Evolutionary conservation across 257 asterid species (phyloP).

Genomic region (Eustoma russellianum): DNA sequence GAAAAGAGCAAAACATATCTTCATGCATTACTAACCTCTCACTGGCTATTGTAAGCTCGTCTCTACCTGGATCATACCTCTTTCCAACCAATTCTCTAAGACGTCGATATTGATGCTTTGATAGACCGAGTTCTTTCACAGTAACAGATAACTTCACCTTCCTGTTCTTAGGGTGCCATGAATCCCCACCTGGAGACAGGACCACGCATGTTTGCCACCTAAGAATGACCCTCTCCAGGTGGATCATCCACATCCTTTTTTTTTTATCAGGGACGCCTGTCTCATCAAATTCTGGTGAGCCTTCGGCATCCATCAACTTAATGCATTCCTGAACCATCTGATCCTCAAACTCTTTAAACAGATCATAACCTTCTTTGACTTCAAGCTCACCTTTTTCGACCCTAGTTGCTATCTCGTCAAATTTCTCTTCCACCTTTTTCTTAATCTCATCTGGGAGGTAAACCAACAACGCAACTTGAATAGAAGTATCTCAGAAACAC

Average conservation of each 20-base stretch:
- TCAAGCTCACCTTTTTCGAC: slow-evolving; percentile 69
- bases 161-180: slow-evolving; percentile 93
- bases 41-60: slow-evolving; percentile 83
- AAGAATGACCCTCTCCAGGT: slow-evolving; percentile 82
- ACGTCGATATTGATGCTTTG: slow-evolving; percentile 63
- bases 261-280: slow-evolving; percentile 24
- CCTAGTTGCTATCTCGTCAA: slow-evolving; percentile 68
- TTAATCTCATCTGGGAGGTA: slow-evolving; percentile 54
- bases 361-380: slow-evolving; percentile 68
- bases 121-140: slow-evolving; percentile 78
- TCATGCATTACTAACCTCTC: slow-evolving; percentile 48
- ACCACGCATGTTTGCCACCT: slow-evolving; percentile 88
- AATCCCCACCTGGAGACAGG: slow-evolving; percentile 79
- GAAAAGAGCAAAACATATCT: neutral
- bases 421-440: slow-evolving; percentile 62
- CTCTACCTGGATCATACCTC: slow-evolving; percentile 81
- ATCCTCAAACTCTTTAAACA: slow-evolving; percentile 88
- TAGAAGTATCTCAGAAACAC: neutral
- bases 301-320: slow-evolving; percentile 53
- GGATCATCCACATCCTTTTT: slow-evolving; percentile 50
- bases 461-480: neutral
- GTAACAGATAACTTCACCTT: slow-evolving; percentile 71
- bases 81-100: slow-evolving; percentile 80
- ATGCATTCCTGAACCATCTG: slow-evolving; percentile 66
- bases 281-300: slow-evolving; percentile 34